phyloP scores from a whole-genome alignment of 176 grass and related monocot species.

The Cenchrus americanus region DNA sequence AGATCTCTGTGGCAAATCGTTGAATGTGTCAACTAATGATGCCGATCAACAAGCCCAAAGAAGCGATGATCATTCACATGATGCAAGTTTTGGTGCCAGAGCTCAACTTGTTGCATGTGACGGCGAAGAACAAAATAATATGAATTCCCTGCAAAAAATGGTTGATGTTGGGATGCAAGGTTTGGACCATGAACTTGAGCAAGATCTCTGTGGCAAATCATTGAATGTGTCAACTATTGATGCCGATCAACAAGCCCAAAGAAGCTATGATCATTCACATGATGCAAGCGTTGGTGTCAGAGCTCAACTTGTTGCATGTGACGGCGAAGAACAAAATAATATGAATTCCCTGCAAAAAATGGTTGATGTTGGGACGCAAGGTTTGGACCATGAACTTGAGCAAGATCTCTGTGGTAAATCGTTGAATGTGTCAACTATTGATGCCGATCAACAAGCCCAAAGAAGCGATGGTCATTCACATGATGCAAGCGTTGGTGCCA shows the following conservation, averaged over 20 bases:
- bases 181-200: neutral
- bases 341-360: neutral
- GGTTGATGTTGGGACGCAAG: neutral
- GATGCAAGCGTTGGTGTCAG: neutral
- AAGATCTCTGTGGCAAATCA: neutral
- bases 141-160: neutral
- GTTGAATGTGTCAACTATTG: neutral
- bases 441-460: neutral
- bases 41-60: neutral
- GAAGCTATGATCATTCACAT: neutral
- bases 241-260: neutral
- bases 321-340: neutral
- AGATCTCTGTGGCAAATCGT: neutral
- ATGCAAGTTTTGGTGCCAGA: no score
- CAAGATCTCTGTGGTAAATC: neutral
- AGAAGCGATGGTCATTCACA: conserved; percentile 1
- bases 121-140: no score
- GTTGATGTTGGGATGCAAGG: neutral
- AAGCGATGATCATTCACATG: no score
- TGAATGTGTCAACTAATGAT: neutral
- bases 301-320: no score
- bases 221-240: neutral
- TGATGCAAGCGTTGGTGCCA: neutral
- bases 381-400: neutral
- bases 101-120: no score